phyloP scores from a whole-genome alignment of 768 basidiomycete species.

The Dentipellis sp. region DNA sequence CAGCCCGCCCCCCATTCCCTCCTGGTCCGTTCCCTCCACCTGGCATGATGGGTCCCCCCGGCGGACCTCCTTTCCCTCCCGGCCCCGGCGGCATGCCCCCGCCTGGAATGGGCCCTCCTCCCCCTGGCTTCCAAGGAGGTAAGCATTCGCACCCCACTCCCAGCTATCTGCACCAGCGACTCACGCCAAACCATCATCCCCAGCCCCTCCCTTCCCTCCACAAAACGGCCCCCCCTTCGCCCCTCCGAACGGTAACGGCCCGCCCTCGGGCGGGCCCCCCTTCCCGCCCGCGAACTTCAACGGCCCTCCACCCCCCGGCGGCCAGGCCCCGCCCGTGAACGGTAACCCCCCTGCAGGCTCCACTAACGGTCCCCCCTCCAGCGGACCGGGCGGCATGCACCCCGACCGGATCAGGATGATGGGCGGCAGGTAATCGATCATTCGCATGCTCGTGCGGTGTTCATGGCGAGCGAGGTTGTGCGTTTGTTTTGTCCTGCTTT shows the following conservation, averaged over 20 bases:
- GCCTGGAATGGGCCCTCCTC: constrained; percentile 28
- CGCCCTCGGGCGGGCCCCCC: constrained; percentile 14
- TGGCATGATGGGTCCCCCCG: constrained; percentile 43
- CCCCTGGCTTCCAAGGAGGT: constrained; percentile 39
- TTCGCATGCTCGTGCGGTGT: not conserved
- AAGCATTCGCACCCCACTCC: constrained; percentile 14
- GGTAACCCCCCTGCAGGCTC: constrained; percentile 4
- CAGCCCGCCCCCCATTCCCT: constrained; percentile 65
- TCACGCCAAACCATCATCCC: constrained; percentile 2
- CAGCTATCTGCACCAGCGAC: not conserved
- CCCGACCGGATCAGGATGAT: constrained; percentile 82
- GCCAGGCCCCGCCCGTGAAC: not conserved
- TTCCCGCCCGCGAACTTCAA: constrained; percentile 28
- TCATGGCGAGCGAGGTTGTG: not conserved
- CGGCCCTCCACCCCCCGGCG: constrained; percentile 18
- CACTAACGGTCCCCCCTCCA: constrained; percentile 21
- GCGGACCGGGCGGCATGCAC: constrained; percentile 65
- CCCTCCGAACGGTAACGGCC: constrained; percentile 12
- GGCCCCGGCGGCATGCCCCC: constrained; percentile 39
- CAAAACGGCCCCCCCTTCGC: constrained; percentile 20
- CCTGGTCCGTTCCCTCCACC: constrained; percentile 42
- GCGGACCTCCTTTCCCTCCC: constrained; percentile 70
- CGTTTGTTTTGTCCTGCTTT: too few relatives aligned
- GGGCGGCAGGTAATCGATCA: constrained; percentile 24
- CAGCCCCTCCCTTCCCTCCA: constrained; percentile 45